phyloP scores from a whole-genome alignment of 306 rosid species.

The Castanopsis chinensis region DNA sequence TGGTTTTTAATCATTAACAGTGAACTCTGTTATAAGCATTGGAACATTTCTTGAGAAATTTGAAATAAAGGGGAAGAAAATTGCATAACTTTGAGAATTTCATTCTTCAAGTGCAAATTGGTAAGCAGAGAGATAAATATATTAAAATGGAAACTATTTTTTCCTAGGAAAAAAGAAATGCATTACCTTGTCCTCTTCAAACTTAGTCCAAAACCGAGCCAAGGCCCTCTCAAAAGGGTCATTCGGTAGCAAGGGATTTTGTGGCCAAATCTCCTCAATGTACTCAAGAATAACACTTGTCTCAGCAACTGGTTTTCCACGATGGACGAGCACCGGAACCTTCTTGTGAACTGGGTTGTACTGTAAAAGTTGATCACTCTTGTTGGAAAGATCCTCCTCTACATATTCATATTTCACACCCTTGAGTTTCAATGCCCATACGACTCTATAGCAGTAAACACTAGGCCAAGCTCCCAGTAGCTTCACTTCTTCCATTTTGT shows the following conservation, averaged over 20 bases:
- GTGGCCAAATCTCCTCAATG: constrained; percentile 45
- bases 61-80: not conserved
- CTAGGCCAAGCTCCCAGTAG: constrained; percentile 11
- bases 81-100: not conserved
- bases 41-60: not conserved
- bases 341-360: constrained; percentile 51
- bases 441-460: constrained; percentile 22
- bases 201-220: constrained; percentile 37
- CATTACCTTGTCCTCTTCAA: constrained; percentile 30
- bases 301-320: constrained; percentile 41
- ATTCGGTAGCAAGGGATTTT: constrained; percentile 28
- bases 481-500: constrained; percentile 27
- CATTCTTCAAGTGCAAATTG: too few relatives aligned
- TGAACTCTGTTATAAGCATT: not conserved
- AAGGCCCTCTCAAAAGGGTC: constrained; percentile 29
- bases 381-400: constrained; percentile 45
- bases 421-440: constrained; percentile 52
- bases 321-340: constrained; percentile 49
- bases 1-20: not conserved
- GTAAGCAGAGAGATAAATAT: too few relatives aligned
- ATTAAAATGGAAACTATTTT: too few relatives aligned
- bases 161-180: too few relatives aligned
- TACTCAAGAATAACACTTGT: constrained; percentile 46
- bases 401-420: constrained; percentile 38
- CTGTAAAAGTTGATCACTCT: constrained; percentile 32